Evolutionary conservation across 805 yeast genomes (phyloP).

Genomic region (Brettanomyces nanus): DNA sequence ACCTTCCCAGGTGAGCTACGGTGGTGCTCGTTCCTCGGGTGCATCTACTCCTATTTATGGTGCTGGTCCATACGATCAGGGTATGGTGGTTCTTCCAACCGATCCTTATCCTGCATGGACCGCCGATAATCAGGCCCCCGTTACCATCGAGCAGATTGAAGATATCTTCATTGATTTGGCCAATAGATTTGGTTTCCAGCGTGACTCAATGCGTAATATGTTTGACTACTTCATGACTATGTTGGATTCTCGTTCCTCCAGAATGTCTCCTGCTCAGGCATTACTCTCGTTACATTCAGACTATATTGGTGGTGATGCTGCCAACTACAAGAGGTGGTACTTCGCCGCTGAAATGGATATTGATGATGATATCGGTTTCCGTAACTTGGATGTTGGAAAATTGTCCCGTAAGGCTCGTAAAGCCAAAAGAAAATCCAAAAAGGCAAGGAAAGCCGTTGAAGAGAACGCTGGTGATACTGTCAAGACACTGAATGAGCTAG

Average conservation of each 20-base stretch:
- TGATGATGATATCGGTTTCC: constrained; percentile 77
- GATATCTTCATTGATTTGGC: constrained; percentile 78
- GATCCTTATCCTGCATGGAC: constrained; percentile 99
- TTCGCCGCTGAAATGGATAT: constrained; percentile 84
- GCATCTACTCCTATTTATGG: constrained; percentile 80
- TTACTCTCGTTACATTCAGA: constrained; percentile 76
- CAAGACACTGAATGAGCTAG: constrained; percentile 51
- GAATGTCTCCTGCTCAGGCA: constrained; percentile 89
- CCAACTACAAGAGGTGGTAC: constrained; percentile 82
- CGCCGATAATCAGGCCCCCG: constrained; percentile 87
- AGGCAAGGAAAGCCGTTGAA: constrained; percentile 62
- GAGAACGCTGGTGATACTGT: constrained; percentile 58
- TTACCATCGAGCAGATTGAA: constrained; percentile 76
- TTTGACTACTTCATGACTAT: constrained; percentile 83
- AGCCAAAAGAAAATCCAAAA: constrained; percentile 73
- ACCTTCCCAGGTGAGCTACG: constrained; percentile 83
- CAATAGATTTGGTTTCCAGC: constrained; percentile 81
- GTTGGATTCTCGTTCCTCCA: constrained; percentile 73
- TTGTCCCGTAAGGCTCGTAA: constrained; percentile 71
- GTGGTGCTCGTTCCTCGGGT: constrained; percentile 82
- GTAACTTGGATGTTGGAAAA: constrained; percentile 73
- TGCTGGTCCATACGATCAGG: constrained; percentile 32
- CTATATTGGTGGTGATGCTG: constrained; percentile 80
- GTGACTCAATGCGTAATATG: constrained; percentile 89
- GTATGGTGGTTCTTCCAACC: constrained; percentile 61